A percentile compares a stretch with the other conserved stretches of the same genome.
Conservation (phyloP, 2,329 filamentous ascomycete genomes). For the Immersiporthe knoxdaviesiana region DNA sequence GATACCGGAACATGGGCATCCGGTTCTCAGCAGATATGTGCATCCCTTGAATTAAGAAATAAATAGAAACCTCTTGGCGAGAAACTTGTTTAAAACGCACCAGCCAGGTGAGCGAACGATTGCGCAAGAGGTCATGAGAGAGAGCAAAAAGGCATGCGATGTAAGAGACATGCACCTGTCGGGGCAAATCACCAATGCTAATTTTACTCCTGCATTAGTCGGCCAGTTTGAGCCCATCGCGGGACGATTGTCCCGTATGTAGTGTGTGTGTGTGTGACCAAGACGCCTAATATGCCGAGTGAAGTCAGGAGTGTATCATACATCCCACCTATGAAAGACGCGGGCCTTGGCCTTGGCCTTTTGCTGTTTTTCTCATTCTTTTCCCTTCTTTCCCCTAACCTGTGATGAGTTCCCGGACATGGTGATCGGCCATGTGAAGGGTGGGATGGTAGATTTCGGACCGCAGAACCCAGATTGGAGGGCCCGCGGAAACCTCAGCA, state of each 20-base stretch:
- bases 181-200: neutral
- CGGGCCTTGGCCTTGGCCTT: neutral
- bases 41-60: neutral
- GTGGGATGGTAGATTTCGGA: too few species aligned
- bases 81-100: neutral
- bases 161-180: neutral
- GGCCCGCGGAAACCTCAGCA: too few species aligned
- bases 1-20: neutral
- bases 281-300: too few species aligned
- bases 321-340: neutral
- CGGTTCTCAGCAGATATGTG: neutral
- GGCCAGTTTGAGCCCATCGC: too few species aligned
- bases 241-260: too few species aligned
- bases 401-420: neutral
- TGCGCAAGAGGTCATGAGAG: neutral
- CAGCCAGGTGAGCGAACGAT: neutral
- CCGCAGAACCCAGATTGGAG: too few species aligned
- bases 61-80: neutral
- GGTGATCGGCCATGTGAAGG: neutral
- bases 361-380: neutral
- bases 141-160: neutral
- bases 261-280: too few species aligned
- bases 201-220: neutral
- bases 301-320: neutral
- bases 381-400: neutral